Evolutionary conservation across 331 rosid genomes (phyloP), one percentile per base, ranked within the genome.

Genomic region (Stylosanthes scabra): DNA sequence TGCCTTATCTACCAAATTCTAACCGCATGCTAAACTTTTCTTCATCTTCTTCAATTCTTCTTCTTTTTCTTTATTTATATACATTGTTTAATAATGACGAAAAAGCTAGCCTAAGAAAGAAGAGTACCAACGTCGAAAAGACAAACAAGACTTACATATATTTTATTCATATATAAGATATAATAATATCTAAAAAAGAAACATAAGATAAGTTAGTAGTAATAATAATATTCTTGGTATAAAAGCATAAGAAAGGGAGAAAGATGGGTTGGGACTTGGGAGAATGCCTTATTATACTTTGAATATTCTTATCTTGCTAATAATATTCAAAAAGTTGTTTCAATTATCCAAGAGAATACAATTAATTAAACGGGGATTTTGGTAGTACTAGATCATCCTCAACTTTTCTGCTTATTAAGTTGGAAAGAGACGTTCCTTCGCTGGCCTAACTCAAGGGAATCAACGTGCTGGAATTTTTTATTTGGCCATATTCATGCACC

Each of bases 281-380:
- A 14, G 71, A 59, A 64, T 31, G 57, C 74, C 66, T n/a, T n/a
- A n/a, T 62, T 70, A 58, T 84, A 9, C 83, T 78, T 69, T 72
- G 83, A 78, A 85, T 83, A 83, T 87, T 83, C 88, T 67, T 28
- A 6, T 57, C 72, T 56, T 54, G 39, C 20, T 66, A 50, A 15
- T 66, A 56, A 20, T 73, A 63, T 81, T 75, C 45, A 63, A 75
- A 71, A 62, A 71, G 69, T 16, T 63, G 56, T 65, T 72, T 65
- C 63, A 72, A 75, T 82, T 80, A 71, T 82, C 47, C 67, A 20
- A 55, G 20, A 42, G 14, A n/a, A 47, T 34, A 13, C 20, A 41
- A 68, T 57, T 60, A 56, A 61, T 71, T 11, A 76, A 44, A 50
- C 50, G 58, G 10, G 4, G 14, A 66, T 37, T 72, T 80, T 67